phyloP scores from a whole-genome alignment of 164 flowering plant genomes.

The Vitis vinifera region DNA sequence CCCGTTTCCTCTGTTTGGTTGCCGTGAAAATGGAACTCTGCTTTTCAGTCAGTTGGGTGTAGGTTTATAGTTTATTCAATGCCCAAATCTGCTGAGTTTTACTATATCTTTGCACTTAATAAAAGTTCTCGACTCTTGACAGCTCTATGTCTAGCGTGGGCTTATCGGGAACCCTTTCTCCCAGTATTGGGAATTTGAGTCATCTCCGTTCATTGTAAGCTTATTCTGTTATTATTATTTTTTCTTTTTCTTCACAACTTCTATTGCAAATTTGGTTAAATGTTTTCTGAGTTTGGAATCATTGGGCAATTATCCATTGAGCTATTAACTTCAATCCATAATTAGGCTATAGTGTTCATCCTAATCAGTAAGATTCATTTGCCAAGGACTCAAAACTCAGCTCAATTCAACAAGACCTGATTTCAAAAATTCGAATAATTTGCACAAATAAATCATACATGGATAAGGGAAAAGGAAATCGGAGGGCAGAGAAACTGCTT shows the following conservation, averaged over 20 bases:
- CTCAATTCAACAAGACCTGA: not conserved
- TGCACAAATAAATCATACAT: no score
- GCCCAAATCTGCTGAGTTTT: not conserved
- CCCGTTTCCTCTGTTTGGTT: not conserved
- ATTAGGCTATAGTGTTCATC: not conserved
- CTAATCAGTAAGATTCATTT: not conserved
- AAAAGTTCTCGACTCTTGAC: slow-evolving; percentile 6
- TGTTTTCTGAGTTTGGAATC: not conserved
- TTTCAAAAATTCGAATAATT: no score
- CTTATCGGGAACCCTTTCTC: slow-evolving; percentile 73
- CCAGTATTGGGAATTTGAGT: slow-evolving; percentile 81
- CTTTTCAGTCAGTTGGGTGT: no score
- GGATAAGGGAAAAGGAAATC: no score
- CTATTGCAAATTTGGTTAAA: not conserved
- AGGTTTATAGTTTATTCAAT: no score
- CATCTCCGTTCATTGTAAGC: slow-evolving; percentile 80
- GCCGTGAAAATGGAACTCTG: not conserved
- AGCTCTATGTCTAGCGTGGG: slow-evolving; percentile 86
- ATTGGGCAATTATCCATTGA: not conserved
- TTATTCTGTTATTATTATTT: not conserved
- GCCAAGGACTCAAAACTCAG: not conserved
- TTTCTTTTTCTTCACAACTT: not conserved
- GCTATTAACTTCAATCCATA: not conserved
- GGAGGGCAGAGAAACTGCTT: no score
- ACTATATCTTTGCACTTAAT: not conserved